Evolutionary conservation across 805 yeast species (phyloP).

Genomic region (Kazachstania bromeliacearum): DNA sequence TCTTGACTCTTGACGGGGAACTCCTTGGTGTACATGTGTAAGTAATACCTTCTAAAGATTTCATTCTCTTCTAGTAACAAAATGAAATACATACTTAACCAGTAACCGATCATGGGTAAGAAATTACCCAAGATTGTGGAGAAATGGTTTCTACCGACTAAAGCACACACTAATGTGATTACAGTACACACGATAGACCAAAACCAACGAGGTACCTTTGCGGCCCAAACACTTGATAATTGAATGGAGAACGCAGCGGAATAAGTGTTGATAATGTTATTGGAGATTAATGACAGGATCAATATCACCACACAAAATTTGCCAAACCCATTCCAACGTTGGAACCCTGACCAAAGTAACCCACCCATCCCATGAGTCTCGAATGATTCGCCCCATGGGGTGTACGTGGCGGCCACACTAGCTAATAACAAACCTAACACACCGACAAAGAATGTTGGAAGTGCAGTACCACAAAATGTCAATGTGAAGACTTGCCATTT

Average conservation of each 20-base stretch:
- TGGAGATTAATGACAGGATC: conserved; percentile 67
- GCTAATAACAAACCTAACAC: conserved; percentile 64
- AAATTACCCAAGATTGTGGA: conserved; percentile 68
- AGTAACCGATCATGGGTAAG: conserved; percentile 85
- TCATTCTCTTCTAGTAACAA: conserved; percentile 62
- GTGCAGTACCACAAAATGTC: conserved; percentile 55
- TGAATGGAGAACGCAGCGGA: conserved; percentile 77
- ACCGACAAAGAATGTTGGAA: conserved; percentile 73
- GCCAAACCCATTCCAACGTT: conserved; percentile 67
- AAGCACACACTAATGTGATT: conserved; percentile 57
- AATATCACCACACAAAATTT: conserved; percentile 62
- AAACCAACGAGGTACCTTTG: conserved; percentile 67
- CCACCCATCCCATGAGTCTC: conserved; percentile 65
- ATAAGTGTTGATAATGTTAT: conserved; percentile 72
- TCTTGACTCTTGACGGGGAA: conserved; percentile 22
- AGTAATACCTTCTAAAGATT: conserved; percentile 48
- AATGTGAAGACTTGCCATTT: conserved; percentile 43
- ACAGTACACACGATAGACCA: conserved; percentile 58
- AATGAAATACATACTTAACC: conserved; percentile 78
- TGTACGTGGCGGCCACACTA: conserved; percentile 48
- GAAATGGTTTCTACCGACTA: conserved; percentile 68
- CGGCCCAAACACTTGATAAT: conserved; percentile 43
- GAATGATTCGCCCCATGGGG: conserved; percentile 52
- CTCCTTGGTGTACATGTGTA: conserved; percentile 37
- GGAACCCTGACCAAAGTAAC: conserved; percentile 51